These are phyloP conservation scores for Paraphaeosphaeria minitans DNA, from an alignment of 2,329 filamentous ascomycete genomes.

Conservation along the genomic window DNA sequence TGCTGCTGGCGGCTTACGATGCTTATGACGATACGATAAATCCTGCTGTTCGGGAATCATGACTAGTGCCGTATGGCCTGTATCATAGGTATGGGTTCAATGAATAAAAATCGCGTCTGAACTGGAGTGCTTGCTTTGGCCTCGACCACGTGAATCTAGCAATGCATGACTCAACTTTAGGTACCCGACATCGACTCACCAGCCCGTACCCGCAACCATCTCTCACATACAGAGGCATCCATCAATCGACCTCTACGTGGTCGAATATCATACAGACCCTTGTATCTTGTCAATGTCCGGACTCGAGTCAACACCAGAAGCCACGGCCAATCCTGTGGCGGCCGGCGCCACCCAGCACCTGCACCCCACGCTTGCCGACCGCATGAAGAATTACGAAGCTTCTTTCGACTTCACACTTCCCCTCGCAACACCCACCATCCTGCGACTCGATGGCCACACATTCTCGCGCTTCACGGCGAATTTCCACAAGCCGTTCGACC, in stretches of 20 bases:
- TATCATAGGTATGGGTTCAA: not conserved
- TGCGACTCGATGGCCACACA: constrained; percentile 38
- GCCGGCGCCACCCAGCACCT: not conserved
- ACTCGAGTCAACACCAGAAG: constrained; percentile 6
- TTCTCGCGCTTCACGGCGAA: constrained; percentile 38
- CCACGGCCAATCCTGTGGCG: not conserved
- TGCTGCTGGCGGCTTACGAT: not conserved
- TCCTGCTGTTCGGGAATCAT: not conserved
- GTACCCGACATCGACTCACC: not conserved
- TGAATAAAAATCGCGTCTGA: not conserved
- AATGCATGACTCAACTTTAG: not conserved
- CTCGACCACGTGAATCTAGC: not conserved
- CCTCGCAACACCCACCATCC: constrained; percentile 23
- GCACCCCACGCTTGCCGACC: constrained; percentile 27
- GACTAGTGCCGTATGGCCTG: not conserved
- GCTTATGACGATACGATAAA: not conserved
- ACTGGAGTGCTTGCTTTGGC: not conserved
- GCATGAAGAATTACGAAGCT: constrained; percentile 42
- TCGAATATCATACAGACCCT: not conserved
- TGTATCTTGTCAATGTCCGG: not conserved
- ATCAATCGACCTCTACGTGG: not conserved
- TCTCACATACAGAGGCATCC: not conserved
- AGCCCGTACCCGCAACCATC: not conserved
- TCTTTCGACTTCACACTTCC: constrained; percentile 31
- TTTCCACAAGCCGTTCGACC: constrained; percentile 37